These are phyloP conservation scores for Beverwykella pulmonaria DNA, from an alignment of 495 filamentous ascomycete genomes.

Conservation along the genomic window DNA sequence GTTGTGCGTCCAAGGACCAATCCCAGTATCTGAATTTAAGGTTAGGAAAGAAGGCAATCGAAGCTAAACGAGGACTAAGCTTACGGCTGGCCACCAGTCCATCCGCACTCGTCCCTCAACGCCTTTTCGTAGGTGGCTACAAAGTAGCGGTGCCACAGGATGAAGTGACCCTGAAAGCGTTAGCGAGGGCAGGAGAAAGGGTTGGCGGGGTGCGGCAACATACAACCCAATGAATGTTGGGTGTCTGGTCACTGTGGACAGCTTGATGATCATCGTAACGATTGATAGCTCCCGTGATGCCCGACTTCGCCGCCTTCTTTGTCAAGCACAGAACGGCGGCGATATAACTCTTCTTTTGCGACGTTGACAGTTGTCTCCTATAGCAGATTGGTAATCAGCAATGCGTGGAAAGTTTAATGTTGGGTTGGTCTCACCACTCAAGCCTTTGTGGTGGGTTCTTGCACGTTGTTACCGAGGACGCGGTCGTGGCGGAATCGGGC, in stretches of 20 bases:
- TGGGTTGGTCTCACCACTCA: too few species aligned
- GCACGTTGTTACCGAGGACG: too few species aligned
- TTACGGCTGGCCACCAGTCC: slow-evolving; percentile 17
- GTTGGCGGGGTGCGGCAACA: neutral
- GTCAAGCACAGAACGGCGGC: too few species aligned
- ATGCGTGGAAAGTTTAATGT: too few species aligned
- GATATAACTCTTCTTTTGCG: too few species aligned
- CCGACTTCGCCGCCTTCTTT: slow-evolving; percentile 5
- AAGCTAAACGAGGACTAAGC: too few species aligned
- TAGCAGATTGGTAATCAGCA: too few species aligned
- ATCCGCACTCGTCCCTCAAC: slow-evolving; percentile 18
- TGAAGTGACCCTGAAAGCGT: slow-evolving; percentile 19
- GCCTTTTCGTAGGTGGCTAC: slow-evolving; percentile 23
- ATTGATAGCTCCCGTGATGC: slow-evolving; percentile 10
- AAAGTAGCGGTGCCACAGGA: slow-evolving; percentile 27
- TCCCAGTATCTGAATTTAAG: slow-evolving; percentile 17
- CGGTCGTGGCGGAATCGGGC: too few species aligned
- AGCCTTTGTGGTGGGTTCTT: too few species aligned
- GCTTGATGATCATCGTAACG: slow-evolving; percentile 24
- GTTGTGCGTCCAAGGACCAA: slow-evolving; percentile 17
- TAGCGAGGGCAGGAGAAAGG: neutral
- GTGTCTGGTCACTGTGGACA: slow-evolving; percentile 23
- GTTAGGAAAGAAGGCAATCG: too few species aligned
- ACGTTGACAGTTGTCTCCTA: too few species aligned
- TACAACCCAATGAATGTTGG: slow-evolving; percentile 24